These are phyloP conservation scores for Trametes villosa DNA, from an alignment of 768 basidiomycete species.

Conservation along the genomic window DNA sequence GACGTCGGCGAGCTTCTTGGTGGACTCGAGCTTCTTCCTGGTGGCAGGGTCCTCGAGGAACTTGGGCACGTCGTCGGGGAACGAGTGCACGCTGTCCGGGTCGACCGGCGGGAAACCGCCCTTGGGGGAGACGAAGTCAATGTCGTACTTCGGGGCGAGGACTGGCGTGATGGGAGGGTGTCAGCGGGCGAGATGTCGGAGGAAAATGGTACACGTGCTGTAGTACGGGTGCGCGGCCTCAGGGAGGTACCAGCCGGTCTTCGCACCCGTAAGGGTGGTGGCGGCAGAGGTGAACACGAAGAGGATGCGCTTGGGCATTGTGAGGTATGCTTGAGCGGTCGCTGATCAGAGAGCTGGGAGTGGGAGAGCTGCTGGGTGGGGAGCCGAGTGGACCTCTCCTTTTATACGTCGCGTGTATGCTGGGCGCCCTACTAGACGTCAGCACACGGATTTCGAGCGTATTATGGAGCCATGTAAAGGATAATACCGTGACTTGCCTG, in stretches of 20 bases:
- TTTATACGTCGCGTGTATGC: too few species aligned
- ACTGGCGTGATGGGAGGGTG: conserved; percentile 19
- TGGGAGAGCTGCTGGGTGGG: too few species aligned
- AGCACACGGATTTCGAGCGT: too few species aligned
- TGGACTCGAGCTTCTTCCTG: conserved; percentile 52
- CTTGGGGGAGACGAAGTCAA: conserved; percentile 49
- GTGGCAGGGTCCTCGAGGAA: conserved; percentile 62
- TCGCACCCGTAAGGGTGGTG: conserved; percentile 54
- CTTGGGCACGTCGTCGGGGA: conserved; percentile 58
- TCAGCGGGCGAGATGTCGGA: neutral
- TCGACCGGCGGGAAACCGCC: conserved; percentile 76
- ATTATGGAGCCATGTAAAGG: too few species aligned
- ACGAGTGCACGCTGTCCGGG: conserved; percentile 52
- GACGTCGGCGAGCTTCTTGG: conserved; percentile 66
- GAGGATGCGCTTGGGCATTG: conserved; percentile 57
- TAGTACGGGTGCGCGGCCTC: conserved; percentile 50
- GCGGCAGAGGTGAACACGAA: conserved; percentile 75
- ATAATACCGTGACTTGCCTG: too few species aligned
- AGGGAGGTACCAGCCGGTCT: conserved; percentile 77
- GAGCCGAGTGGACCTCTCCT: too few species aligned
- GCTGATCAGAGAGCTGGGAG: too few species aligned
- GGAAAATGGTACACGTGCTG: conserved; percentile 15
- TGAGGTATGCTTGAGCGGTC: too few species aligned
- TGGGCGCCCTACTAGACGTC: too few species aligned
- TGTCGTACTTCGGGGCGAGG: conserved; percentile 42